These are phyloP conservation scores for Lanzia echinophila DNA, from an alignment of 2,329 filamentous ascomycete species.

Conservation along the genomic window DNA sequence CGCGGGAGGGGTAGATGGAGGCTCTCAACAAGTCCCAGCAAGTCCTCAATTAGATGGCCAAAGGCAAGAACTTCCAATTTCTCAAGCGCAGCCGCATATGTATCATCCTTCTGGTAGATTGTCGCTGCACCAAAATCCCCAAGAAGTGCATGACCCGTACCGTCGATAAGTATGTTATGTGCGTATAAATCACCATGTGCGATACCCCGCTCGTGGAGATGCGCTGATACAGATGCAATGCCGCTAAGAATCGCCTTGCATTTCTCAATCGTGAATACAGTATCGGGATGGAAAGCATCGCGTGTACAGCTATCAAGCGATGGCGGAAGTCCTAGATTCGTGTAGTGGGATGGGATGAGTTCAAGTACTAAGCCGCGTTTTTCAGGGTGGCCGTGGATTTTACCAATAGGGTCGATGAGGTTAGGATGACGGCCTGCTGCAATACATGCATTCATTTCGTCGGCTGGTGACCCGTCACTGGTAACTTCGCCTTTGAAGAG, in stretches of 20 bases:
- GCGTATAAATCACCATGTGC: constrained; percentile 43
- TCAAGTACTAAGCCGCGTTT: constrained; percentile 40
- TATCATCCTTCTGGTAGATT: constrained; percentile 32
- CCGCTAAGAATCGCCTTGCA: constrained; percentile 35
- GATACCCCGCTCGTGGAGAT: constrained; percentile 39
- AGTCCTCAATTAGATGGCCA: constrained; percentile 40
- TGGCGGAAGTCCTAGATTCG: constrained; percentile 38
- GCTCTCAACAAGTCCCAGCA: constrained; percentile 33
- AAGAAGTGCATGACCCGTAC: constrained; percentile 38
- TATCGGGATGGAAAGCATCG: constrained; percentile 34
- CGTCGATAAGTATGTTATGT: constrained; percentile 40
- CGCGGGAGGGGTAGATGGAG: too few relatives aligned
- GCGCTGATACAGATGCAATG: constrained; percentile 37
- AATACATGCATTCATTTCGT: constrained; percentile 43
- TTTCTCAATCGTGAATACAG: constrained; percentile 26
- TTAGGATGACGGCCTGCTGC: constrained; percentile 40
- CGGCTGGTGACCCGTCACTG: constrained; percentile 41
- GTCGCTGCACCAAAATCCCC: constrained; percentile 44
- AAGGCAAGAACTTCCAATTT: constrained; percentile 42
- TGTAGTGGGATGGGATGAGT: constrained; percentile 39
- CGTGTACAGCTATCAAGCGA: constrained; percentile 41
- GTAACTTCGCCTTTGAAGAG: constrained; percentile 42
- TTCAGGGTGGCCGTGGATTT: constrained; percentile 36
- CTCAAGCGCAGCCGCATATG: constrained; percentile 31
- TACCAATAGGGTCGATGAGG: constrained; percentile 40